phyloP scores from a whole-genome alignment of 306 rosid species.

The Styphnolobium japonicum region DNA sequence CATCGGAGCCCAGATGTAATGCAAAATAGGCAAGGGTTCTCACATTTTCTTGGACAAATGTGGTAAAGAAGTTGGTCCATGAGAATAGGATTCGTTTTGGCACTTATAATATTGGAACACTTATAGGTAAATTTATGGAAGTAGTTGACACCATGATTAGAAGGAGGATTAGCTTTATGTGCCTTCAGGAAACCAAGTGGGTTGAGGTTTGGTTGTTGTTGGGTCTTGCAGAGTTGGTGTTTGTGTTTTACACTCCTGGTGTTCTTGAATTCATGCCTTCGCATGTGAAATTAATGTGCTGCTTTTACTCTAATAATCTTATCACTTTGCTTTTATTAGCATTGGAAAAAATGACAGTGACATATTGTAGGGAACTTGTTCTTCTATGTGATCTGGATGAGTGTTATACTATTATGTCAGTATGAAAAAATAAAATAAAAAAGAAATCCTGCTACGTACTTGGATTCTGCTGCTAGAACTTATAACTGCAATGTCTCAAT shows the following conservation, averaged over 20 bases:
- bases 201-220: too few species aligned
- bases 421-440: background rate
- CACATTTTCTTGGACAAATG: background rate
- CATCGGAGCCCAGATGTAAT: background rate
- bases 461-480: background rate
- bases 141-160: background rate
- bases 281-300: too few species aligned
- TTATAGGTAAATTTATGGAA: background rate
- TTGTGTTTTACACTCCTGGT: too few species aligned
- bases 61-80: background rate
- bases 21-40: background rate
- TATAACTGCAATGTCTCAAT: background rate
- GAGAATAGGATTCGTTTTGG: conserved; percentile 5
- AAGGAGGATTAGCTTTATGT: background rate
- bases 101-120: background rate
- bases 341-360: too few species aligned
- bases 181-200: conserved; percentile 1
- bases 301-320: too few species aligned
- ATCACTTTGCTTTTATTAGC: too few species aligned
- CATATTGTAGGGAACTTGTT: too few species aligned
- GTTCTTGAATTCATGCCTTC: too few species aligned
- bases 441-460: background rate
- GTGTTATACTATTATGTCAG: background rate
- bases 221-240: too few species aligned
- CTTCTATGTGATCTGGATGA: too few species aligned